Evolutionary conservation across 1,284 basidiomycete species (phyloP).

Genomic region (Heimioporus retisporus): DNA sequence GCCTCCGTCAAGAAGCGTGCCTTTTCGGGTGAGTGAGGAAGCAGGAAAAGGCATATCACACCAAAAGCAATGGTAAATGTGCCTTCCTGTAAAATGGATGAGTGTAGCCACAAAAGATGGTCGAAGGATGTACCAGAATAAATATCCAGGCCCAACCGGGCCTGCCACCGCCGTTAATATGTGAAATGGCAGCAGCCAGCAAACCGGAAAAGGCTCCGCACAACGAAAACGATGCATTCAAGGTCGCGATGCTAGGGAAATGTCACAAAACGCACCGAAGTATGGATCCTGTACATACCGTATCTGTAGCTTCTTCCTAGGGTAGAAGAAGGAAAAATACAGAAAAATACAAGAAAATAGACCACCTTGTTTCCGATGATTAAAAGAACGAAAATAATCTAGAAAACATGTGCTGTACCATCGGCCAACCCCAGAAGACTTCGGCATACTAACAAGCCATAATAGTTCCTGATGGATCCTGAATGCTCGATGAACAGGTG

Average conservation of each 20-base stretch:
- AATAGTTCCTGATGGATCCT: constrained; percentile 65
- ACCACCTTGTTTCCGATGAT: constrained; percentile 51
- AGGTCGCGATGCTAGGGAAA: constrained; percentile 54
- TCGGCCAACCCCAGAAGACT: constrained; percentile 75
- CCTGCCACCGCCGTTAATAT: constrained; percentile 60
- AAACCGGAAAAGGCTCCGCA: constrained; percentile 73
- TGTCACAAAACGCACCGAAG: neutral
- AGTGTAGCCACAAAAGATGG: too few species aligned
- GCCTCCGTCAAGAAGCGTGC: too few species aligned
- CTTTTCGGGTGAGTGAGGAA: too few species aligned
- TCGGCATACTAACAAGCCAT: constrained; percentile 65
- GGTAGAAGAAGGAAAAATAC: constrained; percentile 69
- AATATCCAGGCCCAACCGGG: constrained; percentile 76
- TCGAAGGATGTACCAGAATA: constrained; percentile 52
- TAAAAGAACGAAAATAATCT: constrained; percentile 49
- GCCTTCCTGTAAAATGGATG: too few species aligned
- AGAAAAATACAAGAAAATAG: constrained; percentile 68
- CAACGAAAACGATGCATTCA: constrained; percentile 66
- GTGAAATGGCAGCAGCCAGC: constrained; percentile 66
- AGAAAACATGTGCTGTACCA: constrained; percentile 49
- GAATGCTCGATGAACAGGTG: constrained; percentile 11
- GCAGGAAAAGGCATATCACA: too few species aligned
- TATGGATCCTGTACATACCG: constrained; percentile 47
- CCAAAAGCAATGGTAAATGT: too few species aligned
- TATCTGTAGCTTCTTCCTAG: constrained; percentile 64